Evolutionary conservation across 805 yeast species (phyloP), one percentile per base, ranked within the genome.

Genomic region (Sugiyamaella americana): DNA sequence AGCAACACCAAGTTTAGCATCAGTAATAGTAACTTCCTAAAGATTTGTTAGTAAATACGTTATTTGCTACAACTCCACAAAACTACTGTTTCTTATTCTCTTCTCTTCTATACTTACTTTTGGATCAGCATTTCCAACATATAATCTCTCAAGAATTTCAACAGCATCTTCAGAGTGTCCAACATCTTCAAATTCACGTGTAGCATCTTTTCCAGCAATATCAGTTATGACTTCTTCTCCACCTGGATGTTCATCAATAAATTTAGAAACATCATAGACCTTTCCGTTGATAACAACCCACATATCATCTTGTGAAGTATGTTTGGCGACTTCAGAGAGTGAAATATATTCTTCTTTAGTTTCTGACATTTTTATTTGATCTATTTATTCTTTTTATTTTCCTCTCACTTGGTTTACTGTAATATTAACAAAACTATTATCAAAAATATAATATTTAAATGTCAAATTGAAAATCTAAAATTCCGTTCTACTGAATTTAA

Each of bases 121-220:
- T 19, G 68, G 85, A 60, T 88, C 89, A 44, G 91, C 73, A 44
- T 75, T 81, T 55, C 98, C 98, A 49, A 93, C 75, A 56, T 76
- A 71, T 61, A 87, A 70, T 36, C 76, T 79, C 39, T 69, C 73
- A 59, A 93, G 72, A 56, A 83, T 73, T 58, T 83, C 93, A 57
- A 81, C 80, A 36, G 99, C 98, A 56, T 89, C 96, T 53, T 89
- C 97, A 30, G 98, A 87, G 70, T 93, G 99, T 30, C 99, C 99
- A 63, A 93, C 89, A 61, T 87, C 96, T 79, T 80, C 80, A 54
- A 80, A 80, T 20, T 80, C 76, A 41, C 63, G 68, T 11, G 86
- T 79, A 45, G 88, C 89, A 63, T 87, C 95, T 50, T 75, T 74
- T 38, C 95, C 96, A 26, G 84, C 95, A 60, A 79, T 75, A 56